These are phyloP conservation scores for Boletus semigastroideus DNA, from an alignment of 1,284 basidiomycete species.

Conservation along the genomic window DNA sequence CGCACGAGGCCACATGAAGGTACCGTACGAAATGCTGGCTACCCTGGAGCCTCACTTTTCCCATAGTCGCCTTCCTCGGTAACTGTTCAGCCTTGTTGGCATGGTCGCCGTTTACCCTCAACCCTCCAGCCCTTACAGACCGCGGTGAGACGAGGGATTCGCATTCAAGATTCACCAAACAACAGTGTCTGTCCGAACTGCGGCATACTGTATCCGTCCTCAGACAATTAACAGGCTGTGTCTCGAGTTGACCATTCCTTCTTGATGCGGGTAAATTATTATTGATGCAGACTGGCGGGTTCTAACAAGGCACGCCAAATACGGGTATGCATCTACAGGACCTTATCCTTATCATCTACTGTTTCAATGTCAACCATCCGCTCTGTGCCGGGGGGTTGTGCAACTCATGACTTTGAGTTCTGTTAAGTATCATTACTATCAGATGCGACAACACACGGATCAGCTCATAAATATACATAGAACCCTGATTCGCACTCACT, in stretches of 20 bases:
- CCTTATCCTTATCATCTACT: too few relatives aligned
- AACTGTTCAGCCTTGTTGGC: constrained; percentile 22
- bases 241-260: constrained; percentile 9
- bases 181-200: background rate
- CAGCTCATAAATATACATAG: constrained; percentile 3
- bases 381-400: too few relatives aligned
- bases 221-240: constrained; percentile 8
- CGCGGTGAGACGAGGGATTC: constrained; percentile 18
- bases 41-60: background rate
- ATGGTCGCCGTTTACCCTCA: constrained; percentile 21
- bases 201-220: constrained; percentile 3
- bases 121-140: constrained; percentile 16
- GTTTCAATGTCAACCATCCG: too few relatives aligned
- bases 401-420: too few relatives aligned
- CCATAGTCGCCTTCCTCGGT: constrained; percentile 7
- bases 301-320: background rate
- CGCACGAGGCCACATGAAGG: background rate
- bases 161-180: constrained; percentile 17
- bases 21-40: background rate
- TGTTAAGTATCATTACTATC: too few relatives aligned
- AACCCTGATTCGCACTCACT: background rate
- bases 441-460: constrained; percentile 1
- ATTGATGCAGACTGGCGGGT: background rate
- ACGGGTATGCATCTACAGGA: background rate
- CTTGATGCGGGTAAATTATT: constrained; percentile 5